Evolutionary conservation across 345 rosid species (phyloP), one percentile per base, ranked within the genome.

Genomic region (Hibiscus mutabilis): DNA sequence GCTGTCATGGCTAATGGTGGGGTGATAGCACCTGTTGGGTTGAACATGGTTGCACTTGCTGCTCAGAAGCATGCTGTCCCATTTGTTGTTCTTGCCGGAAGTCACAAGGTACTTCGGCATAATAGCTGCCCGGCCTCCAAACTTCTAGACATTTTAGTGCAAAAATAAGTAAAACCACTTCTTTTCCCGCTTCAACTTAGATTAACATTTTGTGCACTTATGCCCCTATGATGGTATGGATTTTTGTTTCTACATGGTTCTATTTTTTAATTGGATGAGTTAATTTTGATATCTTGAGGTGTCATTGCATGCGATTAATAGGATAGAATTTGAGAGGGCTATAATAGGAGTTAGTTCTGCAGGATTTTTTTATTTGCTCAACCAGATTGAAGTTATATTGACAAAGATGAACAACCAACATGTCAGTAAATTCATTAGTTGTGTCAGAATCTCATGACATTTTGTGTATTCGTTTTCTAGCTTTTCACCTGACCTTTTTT

Each of bases 1-100:
- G 98, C 93, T 67, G 97, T 96, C 47, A 89, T 96, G 98, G 97
- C 99, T 51, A 91, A 92, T 81, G 99, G 98, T 71, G 97, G 97
- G 72, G 96, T 92, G 68, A 89, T 96, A 76, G 98, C 93, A 73
- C 98, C 98, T 72, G 96, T 96, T 73, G 99, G 99, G 62, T 79
- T 96, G 84, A 96, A 96, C 84, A 91, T 92, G 98, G 94, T 89
- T 73, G 97, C 99, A 24, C 93, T 92, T 74, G 99, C 98, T 63
- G 98, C 98, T 65, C 80, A 92, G 84, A 96, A 87, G 79, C 98
- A 96, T 64, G 99, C 96, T 63, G 98, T 96, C 66, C 99, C 99
- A 66, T 96, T 96, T 72, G 99, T 96, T 66, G 98, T 96, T 55
- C 93, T 92, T 49, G 99, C 97, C 15, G 93, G 99, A 35, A 87